Base-by-base conservation (phyloP, 257 asterid species). In the Leonotis leonurus region DNA sequence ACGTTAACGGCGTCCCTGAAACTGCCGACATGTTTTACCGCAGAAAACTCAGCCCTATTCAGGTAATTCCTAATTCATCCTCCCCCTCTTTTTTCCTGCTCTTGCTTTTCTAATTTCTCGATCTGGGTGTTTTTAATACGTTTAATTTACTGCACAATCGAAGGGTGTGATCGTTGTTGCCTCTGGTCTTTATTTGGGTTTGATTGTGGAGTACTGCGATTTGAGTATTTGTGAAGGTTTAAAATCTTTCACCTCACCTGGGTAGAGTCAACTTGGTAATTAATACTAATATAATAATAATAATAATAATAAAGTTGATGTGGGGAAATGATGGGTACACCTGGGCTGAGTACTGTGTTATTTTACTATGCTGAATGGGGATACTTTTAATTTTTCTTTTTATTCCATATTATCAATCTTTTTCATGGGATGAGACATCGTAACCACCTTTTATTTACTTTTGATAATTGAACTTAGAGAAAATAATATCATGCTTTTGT, bases 41-140 rank as follows among this genome's bases (percentile, higher is more conserved):
- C 22, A 80, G 96, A 22, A 82, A 66, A 45, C 89, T 90, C 55
- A 72, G 11, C 52, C 83, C 95, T 17, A 69, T 88, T 50, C 59
- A 90, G 98, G 98, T 90, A 29, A 44, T 6, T 21, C 33, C n/a
- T n/a, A n/a, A n/a, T n/a, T 6, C 7, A 14, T 22, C 2, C n/a
- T n/a, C n/a, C n/a, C n/a, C n/a, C n/a, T n/a, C n/a, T n/a, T 8
- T 36, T 35, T 43, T 29, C n/a, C 0, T n/a, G n/a, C 3, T 36
- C 8, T 45, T 6, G 9, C 33, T 56, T 1, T n/a, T n/a, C 39
- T n/a, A 32, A 0, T 14, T 43, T 44, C 9, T 46, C 57, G 25
- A 57, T 57, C 22, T 57, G 21, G 13, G 45, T 10, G 16, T 33
- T 18, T 2, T 1, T 2, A 4, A 33, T n/a, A n/a, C n/a, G n/a